Evolutionary conservation across 2,329 filamentous ascomycete species (phyloP), one percentile per base, ranked within the genome.

Genomic region (Claviceps sp.): DNA sequence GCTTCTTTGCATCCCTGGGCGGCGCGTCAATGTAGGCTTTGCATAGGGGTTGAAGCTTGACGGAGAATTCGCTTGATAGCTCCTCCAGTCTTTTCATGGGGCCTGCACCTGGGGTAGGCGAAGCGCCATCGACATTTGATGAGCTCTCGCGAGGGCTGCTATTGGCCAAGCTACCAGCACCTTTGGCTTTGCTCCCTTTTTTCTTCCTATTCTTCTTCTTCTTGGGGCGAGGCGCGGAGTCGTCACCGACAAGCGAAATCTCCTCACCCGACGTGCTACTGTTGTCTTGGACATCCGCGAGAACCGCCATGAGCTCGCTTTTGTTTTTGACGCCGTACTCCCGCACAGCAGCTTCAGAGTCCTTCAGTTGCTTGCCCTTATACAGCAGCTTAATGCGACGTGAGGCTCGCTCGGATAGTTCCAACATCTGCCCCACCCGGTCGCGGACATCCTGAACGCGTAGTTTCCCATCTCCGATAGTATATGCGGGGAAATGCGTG

Each of bases 391-490:
- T 85, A 62, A 89, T 71, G 47, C 75, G 70, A 34, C 67, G 66
- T 7, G 70, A 64, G 61, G 72, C 63, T 61, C 71, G 70, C 46
- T 81, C 75, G 5, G 76, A 72, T 36, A 87, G 67, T 50, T 80
- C 77, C 68, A 87, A 76, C 63, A 87, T 74, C 58, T 84, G 72
- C 51, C 78, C 81, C 5, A 82, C 78, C n/a, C 84, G 81, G 51
- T 83, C 75, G 53, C 79, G 76, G 36, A 90, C 74, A 59, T 87
- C 83, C 51, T 73, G 69, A 37, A 89, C 79, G 37, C 72, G 74
- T 52, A 90, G 70, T 62, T 85, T 82, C 47, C 85, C 85, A 62
- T 87, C 82, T 53, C 81, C 82, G 61, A 91, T 89, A 54, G 81
- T 79, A 65, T 84, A 87, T 13, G 82, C 82, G 0, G 87, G 84